Evolutionary conservation across 441 rosid genomes (phyloP), one percentile per base, ranked within the genome.

Genomic region (Croton setiger): DNA sequence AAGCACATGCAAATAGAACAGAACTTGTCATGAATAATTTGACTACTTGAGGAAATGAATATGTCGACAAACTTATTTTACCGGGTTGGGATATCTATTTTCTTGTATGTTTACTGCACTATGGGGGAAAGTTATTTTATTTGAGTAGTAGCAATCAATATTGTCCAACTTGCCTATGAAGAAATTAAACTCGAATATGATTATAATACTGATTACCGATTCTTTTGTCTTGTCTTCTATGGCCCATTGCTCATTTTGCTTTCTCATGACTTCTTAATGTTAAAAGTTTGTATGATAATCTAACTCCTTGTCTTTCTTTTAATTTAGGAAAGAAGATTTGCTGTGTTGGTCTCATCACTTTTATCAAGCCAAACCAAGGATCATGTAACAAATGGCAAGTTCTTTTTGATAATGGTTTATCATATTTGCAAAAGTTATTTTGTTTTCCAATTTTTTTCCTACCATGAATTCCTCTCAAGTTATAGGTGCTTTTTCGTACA

Each of bases 291-390:
- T 56, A 45, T 1, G 23, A 14, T 20, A 49, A 60, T 71, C 39
- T 71, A 21, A 37, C 21, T 27, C 15, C 20, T 17, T 56, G 33
- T 5, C 20, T 75, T 70, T 64, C 49, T 39, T 64, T 51, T 60
- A 44, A 72, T 37, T 54, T 70, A 92, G 99, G 97, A 94, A 84
- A 88, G 96, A 79, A 81, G 98, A 76, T 94, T 92, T 68, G 92
- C 96, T 33, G 94, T 94, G 69, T 79, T 92, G 69, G 80, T 78
- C 33, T 93, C 97, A 63, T 82, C 97, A 62, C 96, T 94, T 70
- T 76, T 94, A 60, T 94, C 99, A 44, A 94, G 99, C 85, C 99
- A 92, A 82, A 94, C 98, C 57, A 92, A 88, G 83, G 99, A 92
- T 73, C 85, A 92, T 35, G 85, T 92, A 45, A 90, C 79, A 54